phyloP scores from a whole-genome alignment of 768 basidiomycete genomes.

The Boletus rubescentipes region DNA sequence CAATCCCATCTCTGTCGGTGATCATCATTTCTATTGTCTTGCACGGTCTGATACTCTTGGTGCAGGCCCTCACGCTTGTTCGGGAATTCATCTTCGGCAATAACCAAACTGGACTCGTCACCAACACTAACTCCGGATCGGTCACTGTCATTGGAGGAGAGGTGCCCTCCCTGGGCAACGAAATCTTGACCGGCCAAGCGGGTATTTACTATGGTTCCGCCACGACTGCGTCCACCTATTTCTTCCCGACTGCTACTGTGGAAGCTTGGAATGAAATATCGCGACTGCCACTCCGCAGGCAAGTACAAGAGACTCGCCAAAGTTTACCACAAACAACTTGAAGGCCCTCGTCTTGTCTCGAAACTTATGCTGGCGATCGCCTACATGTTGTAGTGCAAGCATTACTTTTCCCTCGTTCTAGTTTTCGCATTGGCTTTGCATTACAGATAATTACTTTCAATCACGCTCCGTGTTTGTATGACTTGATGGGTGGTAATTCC shows the following conservation, averaged over 20 bases:
- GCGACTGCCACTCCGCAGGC: constrained; percentile 39
- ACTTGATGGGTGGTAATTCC: no score
- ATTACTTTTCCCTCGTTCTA: no score
- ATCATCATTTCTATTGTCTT: neutral
- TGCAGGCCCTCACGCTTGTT: constrained; percentile 57
- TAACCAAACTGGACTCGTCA: constrained; percentile 59
- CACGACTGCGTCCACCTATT: constrained; percentile 50
- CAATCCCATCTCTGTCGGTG: constrained; percentile 46
- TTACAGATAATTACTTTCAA: no score
- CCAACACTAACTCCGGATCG: constrained; percentile 19
- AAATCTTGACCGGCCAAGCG: constrained; percentile 52
- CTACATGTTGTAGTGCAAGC: neutral
- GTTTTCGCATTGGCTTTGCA: no score
- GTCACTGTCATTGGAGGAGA: constrained; percentile 50
- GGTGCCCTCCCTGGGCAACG: constrained; percentile 41
- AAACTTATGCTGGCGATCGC: constrained; percentile 21
- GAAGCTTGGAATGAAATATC: constrained; percentile 56
- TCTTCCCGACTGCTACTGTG: constrained; percentile 54
- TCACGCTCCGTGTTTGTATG: no score
- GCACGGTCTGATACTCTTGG: neutral
- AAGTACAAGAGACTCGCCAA: no score
- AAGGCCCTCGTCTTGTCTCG: no score
- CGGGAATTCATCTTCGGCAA: constrained; percentile 68
- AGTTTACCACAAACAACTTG: no score
- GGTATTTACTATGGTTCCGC: constrained; percentile 56